Evolutionary conservation across 2,329 filamentous ascomycete species (phyloP), one percentile per base, ranked within the genome.

Genomic region (Fusarium compactum): DNA sequence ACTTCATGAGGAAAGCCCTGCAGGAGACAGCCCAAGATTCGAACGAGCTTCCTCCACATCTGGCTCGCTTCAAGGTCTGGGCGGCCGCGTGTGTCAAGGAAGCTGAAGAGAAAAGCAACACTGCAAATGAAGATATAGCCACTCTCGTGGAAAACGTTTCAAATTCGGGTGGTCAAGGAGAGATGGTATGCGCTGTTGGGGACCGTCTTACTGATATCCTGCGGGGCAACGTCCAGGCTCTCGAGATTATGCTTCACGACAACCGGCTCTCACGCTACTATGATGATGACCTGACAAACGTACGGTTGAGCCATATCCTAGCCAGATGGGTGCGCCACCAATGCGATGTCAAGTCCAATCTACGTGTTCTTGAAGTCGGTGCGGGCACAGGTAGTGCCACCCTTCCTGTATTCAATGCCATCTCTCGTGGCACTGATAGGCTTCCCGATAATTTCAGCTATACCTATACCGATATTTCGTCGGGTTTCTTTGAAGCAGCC

Each of bases 301-400:
- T n/a, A n/a, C 34, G 34, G 34, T 38, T 38, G 18, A 38, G 34
- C 11, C 34, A 38, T 38, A 38, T 38, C 18, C 22, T 25, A 11
- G 48, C 51, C 51, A 16, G 51, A 44, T 32, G 27, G 34, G 18
- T n/a, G 18, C 34, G 34, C 34, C 34, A 38, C 10, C 9, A 38
- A 38, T n/a, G 34, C 34, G 18, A 38, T n/a, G 34, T 54, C 25
- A 44, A 29, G 25, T 30, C 44, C 6, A 30, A 38, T 7, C 18
- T 38, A n/a, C 34, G 34, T 38, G 34, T 38, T 38, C 34, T 54
- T 12, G 51, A 54, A 24, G 20, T 54, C 3, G 51, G 34, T 10
- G 51, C 51, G 16, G 51, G 51, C 12, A 53, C 51, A 18, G 51
- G 51, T 12, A 24, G 24, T 24, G 51, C 51, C 24, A 54, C 51